Conservation (phyloP, 164 flowering plant genomes). For the Magnolia sinica region DNA sequence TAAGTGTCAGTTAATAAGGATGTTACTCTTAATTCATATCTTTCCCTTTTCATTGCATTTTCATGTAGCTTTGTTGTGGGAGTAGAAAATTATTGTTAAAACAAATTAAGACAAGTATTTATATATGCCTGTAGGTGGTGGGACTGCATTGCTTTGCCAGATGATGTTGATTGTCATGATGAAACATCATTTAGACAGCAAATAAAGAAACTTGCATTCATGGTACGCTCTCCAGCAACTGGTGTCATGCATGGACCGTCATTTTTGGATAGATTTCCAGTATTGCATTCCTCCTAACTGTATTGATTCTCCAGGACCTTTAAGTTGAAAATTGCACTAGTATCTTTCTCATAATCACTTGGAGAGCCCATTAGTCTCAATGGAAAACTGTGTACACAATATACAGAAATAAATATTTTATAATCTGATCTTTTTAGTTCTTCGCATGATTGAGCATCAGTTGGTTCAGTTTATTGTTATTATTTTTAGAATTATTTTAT, state of each 20-base stretch:
- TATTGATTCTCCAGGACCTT: not conserved
- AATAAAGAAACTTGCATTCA: slow-evolving; percentile 76
- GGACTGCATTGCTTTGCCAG: slow-evolving; percentile 93
- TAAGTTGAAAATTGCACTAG: too few species aligned
- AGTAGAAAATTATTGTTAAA: not conserved
- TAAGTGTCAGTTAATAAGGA: not conserved
- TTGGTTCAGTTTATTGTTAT: too few species aligned
- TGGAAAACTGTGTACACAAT: too few species aligned
- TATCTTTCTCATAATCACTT: too few species aligned
- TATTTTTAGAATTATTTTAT: too few species aligned
- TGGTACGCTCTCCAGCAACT: slow-evolving; percentile 34
- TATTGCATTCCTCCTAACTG: not conserved
- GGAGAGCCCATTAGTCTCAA: too few species aligned
- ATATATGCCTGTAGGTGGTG: slow-evolving; percentile 71
- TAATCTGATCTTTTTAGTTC: too few species aligned
- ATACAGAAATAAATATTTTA: too few species aligned
- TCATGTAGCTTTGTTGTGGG: not conserved
- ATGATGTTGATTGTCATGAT: slow-evolving; percentile 61
- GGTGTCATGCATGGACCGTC: not conserved
- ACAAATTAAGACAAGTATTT: not conserved
- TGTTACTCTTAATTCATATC: not conserved
- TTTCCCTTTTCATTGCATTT: not conserved
- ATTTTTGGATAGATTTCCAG: not conserved
- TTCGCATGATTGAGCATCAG: too few species aligned
- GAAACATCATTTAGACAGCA: slow-evolving; percentile 70